Evolutionary conservation across 1,284 basidiomycete genomes (phyloP).

Genomic region (Grifola frondosa): DNA sequence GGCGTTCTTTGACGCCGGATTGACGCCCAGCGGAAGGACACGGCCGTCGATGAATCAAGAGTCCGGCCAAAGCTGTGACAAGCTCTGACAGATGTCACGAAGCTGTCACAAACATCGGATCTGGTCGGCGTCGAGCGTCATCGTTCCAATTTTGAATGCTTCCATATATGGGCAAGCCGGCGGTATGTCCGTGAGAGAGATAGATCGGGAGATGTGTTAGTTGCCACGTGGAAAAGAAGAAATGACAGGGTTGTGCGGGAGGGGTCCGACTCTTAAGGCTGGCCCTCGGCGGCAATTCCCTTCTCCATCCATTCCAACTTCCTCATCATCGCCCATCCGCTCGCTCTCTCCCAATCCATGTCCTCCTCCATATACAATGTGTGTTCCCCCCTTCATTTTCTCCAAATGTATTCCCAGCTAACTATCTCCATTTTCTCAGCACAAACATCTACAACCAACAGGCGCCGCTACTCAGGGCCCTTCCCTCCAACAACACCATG

Average conservation of each 20-base stretch:
- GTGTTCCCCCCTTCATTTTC: conserved; percentile 13
- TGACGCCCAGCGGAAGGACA: no score
- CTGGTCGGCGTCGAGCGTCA: conserved; percentile 10
- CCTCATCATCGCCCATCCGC: conserved; percentile 12
- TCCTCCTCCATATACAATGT: conserved; percentile 39
- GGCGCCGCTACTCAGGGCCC: conserved; percentile 46
- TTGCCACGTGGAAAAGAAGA: conserved; percentile 18
- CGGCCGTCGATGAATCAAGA: no score
- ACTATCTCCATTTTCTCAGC: conserved; percentile 39
- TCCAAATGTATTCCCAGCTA: conserved; percentile 1
- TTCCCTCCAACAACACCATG: conserved; percentile 33
- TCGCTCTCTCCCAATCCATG: conserved; percentile 19
- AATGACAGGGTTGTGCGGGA: conserved; percentile 10
- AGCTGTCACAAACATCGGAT: conserved; percentile 4
- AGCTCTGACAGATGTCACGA: conserved; percentile 8
- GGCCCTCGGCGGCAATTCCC: conserved; percentile 16
- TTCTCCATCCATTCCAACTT: conserved; percentile 23
- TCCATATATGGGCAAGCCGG: conserved; percentile 21
- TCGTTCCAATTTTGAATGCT: conserved; percentile 10
- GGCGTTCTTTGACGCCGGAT: no score
- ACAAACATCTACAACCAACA: conserved; percentile 64
- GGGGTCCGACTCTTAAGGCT: conserved; percentile 16
- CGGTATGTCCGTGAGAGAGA: conserved; percentile 17
- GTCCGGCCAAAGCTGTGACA: conserved; percentile 8
- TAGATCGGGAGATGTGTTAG: conserved; percentile 11